Conservation (phyloP, 805 yeast species). For the Priceomyces carsonii region DNA sequence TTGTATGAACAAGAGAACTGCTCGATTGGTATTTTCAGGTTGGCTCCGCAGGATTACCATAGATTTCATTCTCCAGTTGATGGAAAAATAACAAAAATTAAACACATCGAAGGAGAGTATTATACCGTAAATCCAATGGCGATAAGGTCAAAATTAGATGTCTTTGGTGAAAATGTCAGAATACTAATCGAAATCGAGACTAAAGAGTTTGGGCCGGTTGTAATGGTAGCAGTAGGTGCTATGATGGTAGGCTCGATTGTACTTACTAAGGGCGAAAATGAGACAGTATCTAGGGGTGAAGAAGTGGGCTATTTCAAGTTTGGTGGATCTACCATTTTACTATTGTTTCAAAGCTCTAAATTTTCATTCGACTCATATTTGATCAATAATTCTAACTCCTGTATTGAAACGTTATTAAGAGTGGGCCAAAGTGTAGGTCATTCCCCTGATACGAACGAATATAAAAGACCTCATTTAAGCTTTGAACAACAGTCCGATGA, state of each 20-base stretch:
- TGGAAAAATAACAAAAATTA: constrained; percentile 68
- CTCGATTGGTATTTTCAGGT: constrained; percentile 74
- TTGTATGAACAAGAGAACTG: constrained; percentile 43
- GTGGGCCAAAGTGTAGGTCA: constrained; percentile 96
- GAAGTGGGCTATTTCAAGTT: constrained; percentile 94
- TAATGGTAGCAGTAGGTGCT: constrained; percentile 87
- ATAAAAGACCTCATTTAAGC: constrained; percentile 45
- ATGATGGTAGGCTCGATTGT: constrained; percentile 98
- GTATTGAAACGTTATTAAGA: constrained; percentile 78
- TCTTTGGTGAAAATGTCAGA: constrained; percentile 88
- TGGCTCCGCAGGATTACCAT: constrained; percentile 98
- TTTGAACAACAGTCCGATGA: constrained; percentile 49
- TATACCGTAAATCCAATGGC: constrained; percentile 99
- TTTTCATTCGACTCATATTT: constrained; percentile 75
- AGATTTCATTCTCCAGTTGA: constrained; percentile 87
- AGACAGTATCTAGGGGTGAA: constrained; percentile 62
- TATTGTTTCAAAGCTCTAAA: constrained; percentile 54
- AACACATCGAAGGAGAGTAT: constrained; percentile 81
- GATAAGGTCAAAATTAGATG: constrained; percentile 81
- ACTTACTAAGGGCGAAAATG: constrained; percentile 64
- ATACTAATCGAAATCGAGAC: constrained; percentile 77
- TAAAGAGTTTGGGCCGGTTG: constrained; percentile 71
- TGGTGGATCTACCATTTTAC: constrained; percentile 88
- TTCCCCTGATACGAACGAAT: constrained; percentile 48
- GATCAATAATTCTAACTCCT: constrained; percentile 60